Evolutionary conservation across 1,284 basidiomycete genomes (phyloP), one percentile per base, ranked within the genome.

Genomic region (Puccinia triticina): DNA sequence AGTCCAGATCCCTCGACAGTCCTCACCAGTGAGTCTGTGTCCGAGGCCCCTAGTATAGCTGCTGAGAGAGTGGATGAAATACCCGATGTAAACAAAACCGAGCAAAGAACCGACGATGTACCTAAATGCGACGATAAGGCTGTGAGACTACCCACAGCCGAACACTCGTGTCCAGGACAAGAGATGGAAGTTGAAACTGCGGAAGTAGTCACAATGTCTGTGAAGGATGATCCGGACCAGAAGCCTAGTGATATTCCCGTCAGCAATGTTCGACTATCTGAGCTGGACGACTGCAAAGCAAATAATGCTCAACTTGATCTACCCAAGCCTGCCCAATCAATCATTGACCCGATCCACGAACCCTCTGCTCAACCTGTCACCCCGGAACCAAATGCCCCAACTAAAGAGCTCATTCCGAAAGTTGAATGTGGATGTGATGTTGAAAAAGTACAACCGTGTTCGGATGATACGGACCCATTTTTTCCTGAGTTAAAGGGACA

Each of bases 401-500:
- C 43, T 5, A 69, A 46, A n/a, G 23, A 69, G 66, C n/a, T 48
- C 21, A 29, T 69, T n/a, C 66, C 50, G 4, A n/a, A 59, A n/a
- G 53, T 55, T 26, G 53, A 59, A 16, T 23, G 32, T 40, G 75
- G n/a, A 29, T 26, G 16, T 26, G n/a, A 75, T 16, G 50, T 23
- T 21, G 53, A 75, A 26, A 32, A 57, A 37, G 37, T 43, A 29
- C 21, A 48, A 75, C 21, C 43, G 14, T 43, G 59, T 46, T 43
- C 16, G 16, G 57, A 43, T 32, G n/a, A 21, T 59, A n/a, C 55
- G 5, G 73, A 59, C n/a, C 14, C 48, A 18, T 23, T 40, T 40
- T 69, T 46, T 48, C 79, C 77, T 26, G 48, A 73, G 43, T n/a
- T 73, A 26, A 82, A 75, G 61, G 79, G 71, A 5, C 79, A 75